These are phyloP conservation scores for Penicillium bovifimosum DNA, from an alignment of 495 filamentous ascomycete species.

Conservation along the genomic window DNA sequence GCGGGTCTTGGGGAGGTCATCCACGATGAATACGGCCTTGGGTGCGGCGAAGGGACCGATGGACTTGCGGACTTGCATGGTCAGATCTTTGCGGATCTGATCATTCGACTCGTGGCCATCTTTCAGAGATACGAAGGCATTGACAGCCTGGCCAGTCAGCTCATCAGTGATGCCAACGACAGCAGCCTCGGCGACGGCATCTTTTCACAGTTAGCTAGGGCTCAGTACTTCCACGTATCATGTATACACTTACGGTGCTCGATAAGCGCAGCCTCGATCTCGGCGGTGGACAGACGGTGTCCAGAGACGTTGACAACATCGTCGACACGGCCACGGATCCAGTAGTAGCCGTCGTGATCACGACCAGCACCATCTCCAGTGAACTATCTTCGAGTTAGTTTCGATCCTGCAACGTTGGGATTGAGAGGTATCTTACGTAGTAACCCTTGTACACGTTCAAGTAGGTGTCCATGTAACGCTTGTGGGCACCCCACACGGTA, in stretches of 20 bases:
- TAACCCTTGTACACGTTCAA: constrained; percentile 96
- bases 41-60: constrained; percentile 97
- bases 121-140: constrained; percentile 93
- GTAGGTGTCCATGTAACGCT: constrained; percentile 98
- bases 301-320: constrained; percentile 98
- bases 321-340: constrained; percentile 98
- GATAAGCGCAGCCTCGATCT: constrained; percentile 94
- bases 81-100: constrained; percentile 84
- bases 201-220: constrained; percentile 19
- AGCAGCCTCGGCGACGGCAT: constrained; percentile 79
- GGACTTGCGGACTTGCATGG: constrained; percentile 90
- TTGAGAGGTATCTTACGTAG: constrained; percentile 61
- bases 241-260: constrained; percentile 64
- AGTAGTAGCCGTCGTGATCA: constrained; percentile 98
- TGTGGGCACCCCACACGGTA: constrained; percentile 96
- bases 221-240: neutral
- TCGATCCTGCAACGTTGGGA: neutral
- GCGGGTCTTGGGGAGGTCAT: constrained; percentile 92
- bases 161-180: constrained; percentile 93
- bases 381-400: constrained; percentile 58
- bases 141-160: constrained; percentile 92
- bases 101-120: constrained; percentile 74
- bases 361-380: constrained; percentile 96
- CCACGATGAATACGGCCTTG: constrained; percentile 83
- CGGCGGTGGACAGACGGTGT: constrained; percentile 92